Conservation (phyloP, 164 flowering plant species). For the Akebia trifoliata region DNA sequence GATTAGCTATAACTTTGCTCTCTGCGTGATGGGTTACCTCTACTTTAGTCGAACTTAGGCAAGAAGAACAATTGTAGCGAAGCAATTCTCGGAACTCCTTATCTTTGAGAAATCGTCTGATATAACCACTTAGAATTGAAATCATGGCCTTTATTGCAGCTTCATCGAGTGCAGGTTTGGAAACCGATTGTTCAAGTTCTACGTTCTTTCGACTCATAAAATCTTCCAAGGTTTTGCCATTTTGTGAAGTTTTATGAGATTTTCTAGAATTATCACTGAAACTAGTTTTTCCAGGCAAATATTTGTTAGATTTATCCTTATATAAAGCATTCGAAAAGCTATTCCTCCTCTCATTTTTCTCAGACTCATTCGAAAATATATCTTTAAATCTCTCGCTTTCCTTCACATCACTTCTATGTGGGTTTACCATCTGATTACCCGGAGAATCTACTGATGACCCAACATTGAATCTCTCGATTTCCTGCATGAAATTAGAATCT, state of each 20-base stretch:
- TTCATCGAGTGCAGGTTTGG: constrained; percentile 58
- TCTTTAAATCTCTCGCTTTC: constrained; percentile 21
- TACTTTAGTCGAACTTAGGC: constrained; percentile 27
- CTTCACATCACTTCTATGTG: constrained; percentile 2
- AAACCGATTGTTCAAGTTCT: constrained; percentile 9
- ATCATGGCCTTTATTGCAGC: constrained; percentile 59
- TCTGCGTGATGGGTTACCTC: constrained; percentile 30
- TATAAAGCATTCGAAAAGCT: constrained; percentile 10
- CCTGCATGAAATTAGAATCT: constrained; percentile 9
- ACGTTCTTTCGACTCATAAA: constrained; percentile 17
- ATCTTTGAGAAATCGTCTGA: constrained; percentile 41
- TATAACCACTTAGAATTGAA: constrained; percentile 51
- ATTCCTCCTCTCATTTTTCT: constrained; percentile 16
- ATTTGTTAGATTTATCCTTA: constrained; percentile 14
- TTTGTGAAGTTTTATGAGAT: constrained; percentile 20
- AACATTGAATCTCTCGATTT: constrained; percentile 14
- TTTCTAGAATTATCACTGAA: constrained; percentile 12
- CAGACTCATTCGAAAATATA: constrained; percentile 24
- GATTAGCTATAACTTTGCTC: constrained; percentile 36
- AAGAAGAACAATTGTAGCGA: constrained; percentile 37
- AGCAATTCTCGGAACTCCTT: constrained; percentile 40
- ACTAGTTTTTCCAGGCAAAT: constrained; percentile 10
- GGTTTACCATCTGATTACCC: constrained; percentile 20
- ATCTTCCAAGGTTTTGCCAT: constrained; percentile 22
- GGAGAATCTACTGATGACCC: constrained; percentile 4